A percentile compares a stretch with the other conserved stretches of the same genome.
Conservation (phyloP, 805 yeast species). For the Blastobotrys mokoenaii region DNA sequence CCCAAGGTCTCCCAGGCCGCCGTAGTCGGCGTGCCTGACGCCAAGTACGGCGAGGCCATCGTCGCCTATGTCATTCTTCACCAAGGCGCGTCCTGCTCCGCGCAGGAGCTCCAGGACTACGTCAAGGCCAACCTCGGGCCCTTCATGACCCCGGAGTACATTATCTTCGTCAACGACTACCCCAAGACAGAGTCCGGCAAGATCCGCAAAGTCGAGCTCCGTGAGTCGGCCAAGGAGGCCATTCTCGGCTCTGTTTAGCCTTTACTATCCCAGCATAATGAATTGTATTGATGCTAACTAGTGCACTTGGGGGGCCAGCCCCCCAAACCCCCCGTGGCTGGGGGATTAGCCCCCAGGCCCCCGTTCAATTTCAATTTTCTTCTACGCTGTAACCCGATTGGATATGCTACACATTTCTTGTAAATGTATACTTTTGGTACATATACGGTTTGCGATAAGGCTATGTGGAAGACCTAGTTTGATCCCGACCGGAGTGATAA, state of each 20-base stretch:
- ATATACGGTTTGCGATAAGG: too few relatives aligned
- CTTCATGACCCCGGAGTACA: conserved; percentile 24
- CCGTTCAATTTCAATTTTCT: too few relatives aligned
- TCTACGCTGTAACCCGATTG: too few relatives aligned
- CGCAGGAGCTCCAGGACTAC: conserved; percentile 16
- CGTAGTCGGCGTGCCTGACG: conserved; percentile 25
- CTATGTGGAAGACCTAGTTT: too few relatives aligned
- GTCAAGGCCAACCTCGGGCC: conserved; percentile 21
- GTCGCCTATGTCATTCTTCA: conserved; percentile 22
- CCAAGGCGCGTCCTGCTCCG: conserved; percentile 8
- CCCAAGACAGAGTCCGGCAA: conserved; percentile 28
- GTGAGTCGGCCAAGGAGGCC: conserved; percentile 10
- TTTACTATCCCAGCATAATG: too few relatives aligned
- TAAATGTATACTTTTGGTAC: too few relatives aligned
- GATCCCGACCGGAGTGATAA: too few relatives aligned
- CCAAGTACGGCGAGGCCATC: conserved; percentile 24
- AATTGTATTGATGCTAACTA: too few relatives aligned
- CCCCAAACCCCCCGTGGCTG: too few relatives aligned
- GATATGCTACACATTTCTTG: too few relatives aligned
- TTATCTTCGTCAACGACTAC: conserved; percentile 20
- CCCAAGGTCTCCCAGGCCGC: conserved; percentile 22
- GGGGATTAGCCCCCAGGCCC: too few relatives aligned
- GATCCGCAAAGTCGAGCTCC: conserved; percentile 25
- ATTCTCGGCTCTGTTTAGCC: neutral
- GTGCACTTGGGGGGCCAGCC: neutral